These are phyloP conservation scores for Aspergillus coremiiformis DNA, from an alignment of 495 filamentous ascomycete genomes.

Conservation along the genomic window DNA sequence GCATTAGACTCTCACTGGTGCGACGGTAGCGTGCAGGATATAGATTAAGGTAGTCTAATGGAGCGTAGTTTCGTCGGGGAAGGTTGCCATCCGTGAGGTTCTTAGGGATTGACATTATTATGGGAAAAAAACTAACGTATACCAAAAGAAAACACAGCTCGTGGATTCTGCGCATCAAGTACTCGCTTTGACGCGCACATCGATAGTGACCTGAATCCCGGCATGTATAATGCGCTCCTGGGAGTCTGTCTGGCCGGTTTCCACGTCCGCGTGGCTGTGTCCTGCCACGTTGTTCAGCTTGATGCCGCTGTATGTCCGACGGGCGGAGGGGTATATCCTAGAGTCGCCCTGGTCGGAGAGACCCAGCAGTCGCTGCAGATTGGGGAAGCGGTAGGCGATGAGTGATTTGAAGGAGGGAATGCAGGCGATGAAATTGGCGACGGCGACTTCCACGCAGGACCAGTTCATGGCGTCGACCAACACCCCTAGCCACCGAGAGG, in stretches of 20 bases:
- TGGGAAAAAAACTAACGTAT: not conserved
- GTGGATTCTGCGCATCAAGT: not conserved
- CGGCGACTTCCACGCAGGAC: slow-evolving; percentile 18
- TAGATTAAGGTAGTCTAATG: slow-evolving; percentile 2
- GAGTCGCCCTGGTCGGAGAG: slow-evolving; percentile 8
- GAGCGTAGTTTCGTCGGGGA: not conserved
- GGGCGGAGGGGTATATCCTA: slow-evolving; percentile 8
- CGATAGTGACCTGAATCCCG: slow-evolving; percentile 11
- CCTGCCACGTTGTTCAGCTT: slow-evolving; percentile 5
- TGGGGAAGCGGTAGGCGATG: slow-evolving; percentile 14
- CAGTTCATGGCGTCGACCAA: slow-evolving; percentile 18
- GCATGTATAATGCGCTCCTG: slow-evolving; percentile 10
- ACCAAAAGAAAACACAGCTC: not conserved
- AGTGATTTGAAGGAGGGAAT: slow-evolving; percentile 18
- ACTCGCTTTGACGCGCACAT: slow-evolving; percentile 9
- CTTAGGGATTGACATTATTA: not conserved
- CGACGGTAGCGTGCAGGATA: slow-evolving; percentile 5
- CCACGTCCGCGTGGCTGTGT: slow-evolving; percentile 3
- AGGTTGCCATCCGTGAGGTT: not conserved
- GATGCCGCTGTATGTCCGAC: slow-evolving; percentile 9
- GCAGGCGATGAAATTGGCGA: slow-evolving; percentile 18
- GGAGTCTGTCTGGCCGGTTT: slow-evolving; percentile 3
- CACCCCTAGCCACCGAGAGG: no score
- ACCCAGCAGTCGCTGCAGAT: slow-evolving; percentile 11
- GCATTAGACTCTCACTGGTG: slow-evolving; percentile 1